Base-by-base conservation (phyloP, 306 rosid species). In the Vigna mungo region DNA sequence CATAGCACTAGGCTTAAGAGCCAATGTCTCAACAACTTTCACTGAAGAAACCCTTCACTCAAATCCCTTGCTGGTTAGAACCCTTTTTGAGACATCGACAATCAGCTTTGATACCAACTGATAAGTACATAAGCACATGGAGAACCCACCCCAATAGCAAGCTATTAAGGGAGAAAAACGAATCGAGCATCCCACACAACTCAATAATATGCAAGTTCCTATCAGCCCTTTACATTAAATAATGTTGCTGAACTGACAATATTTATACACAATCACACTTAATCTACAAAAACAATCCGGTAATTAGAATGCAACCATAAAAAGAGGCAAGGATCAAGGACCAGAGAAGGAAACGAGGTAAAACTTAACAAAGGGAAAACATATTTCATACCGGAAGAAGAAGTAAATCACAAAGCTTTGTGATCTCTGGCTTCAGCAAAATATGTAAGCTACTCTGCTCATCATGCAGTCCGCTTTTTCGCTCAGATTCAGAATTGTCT, bases 401-500 rank as follows among this genome's bases (percentile, higher is more conserved):
- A 80, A 82, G 82, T 77, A 76, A 51, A 44, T 76, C 78, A 55
- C 81, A 82, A 54, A 86, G 82, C 78, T 82, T 82, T 59, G 44
- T 55, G 43, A 76, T 80, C 49, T 82, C 68, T 79, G 89, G 84
- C 81, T 82, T 82, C 82, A 86, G 72, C 32, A 30, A 76, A 76
- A 76, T 81, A 79, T 76, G 80, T 52, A 76, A 72, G 72, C 81
- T 76, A 78, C 80, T 76, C 78, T 72, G 89, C 43, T 85, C 84
- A 58, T 59, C 67, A 56, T 10, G 78, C 60, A 30, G 49, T 51
- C 41, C 71, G 21, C 72, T 61, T 5, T 55, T 73, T 67, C 44
- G 41, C 75, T 66, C 80, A 16, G 55, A 71, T 82, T 65, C 84
- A 64, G 60, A 75, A 71, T 52, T 76, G 66, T 75, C 59, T 72